These are phyloP conservation scores for Torrubiellomyces zombiae DNA, from an alignment of 2,329 filamentous ascomycete genomes.

Conservation along the genomic window DNA sequence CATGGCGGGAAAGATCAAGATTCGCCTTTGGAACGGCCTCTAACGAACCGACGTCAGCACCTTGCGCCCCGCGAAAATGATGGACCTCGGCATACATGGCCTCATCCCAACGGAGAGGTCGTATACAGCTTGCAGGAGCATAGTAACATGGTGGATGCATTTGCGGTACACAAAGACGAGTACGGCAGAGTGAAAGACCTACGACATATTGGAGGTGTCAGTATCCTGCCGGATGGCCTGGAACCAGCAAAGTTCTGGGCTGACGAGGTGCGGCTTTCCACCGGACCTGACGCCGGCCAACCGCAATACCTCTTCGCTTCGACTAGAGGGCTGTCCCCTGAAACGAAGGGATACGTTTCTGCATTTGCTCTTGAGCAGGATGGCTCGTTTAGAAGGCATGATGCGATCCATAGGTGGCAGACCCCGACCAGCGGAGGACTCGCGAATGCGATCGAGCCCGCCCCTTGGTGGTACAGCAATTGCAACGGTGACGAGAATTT, in stretches of 20 bases:
- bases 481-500: background rate
- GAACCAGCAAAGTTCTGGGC: slow-evolving; percentile 4
- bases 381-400: slow-evolving; percentile 3
- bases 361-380: slow-evolving; percentile 5
- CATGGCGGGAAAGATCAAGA: too few relatives aligned
- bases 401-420: slow-evolving; percentile 5
- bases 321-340: slow-evolving; percentile 4
- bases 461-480: slow-evolving; percentile 3
- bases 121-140: slow-evolving; percentile 8
- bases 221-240: slow-evolving; percentile 3
- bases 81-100: slow-evolving; percentile 7
- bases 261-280: slow-evolving; percentile 7
- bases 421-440: slow-evolving; percentile 7
- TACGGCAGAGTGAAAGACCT: slow-evolving; percentile 3
- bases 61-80: slow-evolving; percentile 4
- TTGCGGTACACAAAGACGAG: slow-evolving; percentile 2
- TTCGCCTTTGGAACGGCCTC: background rate
- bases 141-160: slow-evolving; percentile 8
- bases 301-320: slow-evolving; percentile 7
- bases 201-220: slow-evolving; percentile 4
- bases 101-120: slow-evolving; percentile 6
- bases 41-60: slow-evolving; percentile 3
- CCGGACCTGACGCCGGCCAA: background rate
- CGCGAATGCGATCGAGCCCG: slow-evolving; percentile 8
- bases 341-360: slow-evolving; percentile 6